phyloP scores from a whole-genome alignment of 2,329 filamentous ascomycete genomes.

The Fusarium bulbicola region DNA sequence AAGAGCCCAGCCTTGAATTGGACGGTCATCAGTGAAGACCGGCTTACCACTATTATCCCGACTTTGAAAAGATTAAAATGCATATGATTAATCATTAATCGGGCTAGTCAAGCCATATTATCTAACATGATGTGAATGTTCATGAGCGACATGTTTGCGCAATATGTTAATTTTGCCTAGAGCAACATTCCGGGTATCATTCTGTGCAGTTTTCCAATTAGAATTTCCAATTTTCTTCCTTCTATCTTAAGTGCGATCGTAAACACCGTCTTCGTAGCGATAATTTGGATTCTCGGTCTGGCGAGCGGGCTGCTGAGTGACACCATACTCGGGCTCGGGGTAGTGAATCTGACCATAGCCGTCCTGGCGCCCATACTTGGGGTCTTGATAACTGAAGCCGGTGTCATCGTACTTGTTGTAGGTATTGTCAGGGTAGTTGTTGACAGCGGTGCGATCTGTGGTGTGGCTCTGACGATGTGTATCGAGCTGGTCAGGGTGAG shows the following conservation, averaged over 20 bases:
- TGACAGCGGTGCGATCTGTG: slow-evolving; percentile 50
- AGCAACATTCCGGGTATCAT: slow-evolving; percentile 29
- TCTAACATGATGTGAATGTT: slow-evolving; percentile 21
- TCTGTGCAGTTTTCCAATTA: not conserved
- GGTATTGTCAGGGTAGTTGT: slow-evolving; percentile 37
- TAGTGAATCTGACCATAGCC: slow-evolving; percentile 44
- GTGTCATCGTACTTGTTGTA: slow-evolving; percentile 43
- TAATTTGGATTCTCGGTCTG: slow-evolving; percentile 37
- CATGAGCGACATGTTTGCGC: slow-evolving; percentile 17
- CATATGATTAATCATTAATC: slow-evolving; percentile 36
- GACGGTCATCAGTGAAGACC: not conserved
- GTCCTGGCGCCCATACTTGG: slow-evolving; percentile 34
- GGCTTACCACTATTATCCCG: not conserved
- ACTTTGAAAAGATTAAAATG: not conserved
- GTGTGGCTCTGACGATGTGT: slow-evolving; percentile 53
- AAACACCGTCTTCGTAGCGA: slow-evolving; percentile 52
- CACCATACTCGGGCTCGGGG: slow-evolving; percentile 36
- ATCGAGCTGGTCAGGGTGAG: slow-evolving; percentile 52
- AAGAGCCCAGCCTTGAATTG: not conserved
- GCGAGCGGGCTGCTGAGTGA: slow-evolving; percentile 12
- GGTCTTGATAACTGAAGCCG: slow-evolving; percentile 39
- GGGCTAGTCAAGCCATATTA: not conserved
- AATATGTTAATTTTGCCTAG: slow-evolving; percentile 7
- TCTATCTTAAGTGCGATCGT: slow-evolving; percentile 39
- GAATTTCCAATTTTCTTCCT: not conserved